Evolutionary conservation across 2,329 filamentous ascomycete genomes (phyloP).

Genomic region (Diaporthe sp.): DNA sequence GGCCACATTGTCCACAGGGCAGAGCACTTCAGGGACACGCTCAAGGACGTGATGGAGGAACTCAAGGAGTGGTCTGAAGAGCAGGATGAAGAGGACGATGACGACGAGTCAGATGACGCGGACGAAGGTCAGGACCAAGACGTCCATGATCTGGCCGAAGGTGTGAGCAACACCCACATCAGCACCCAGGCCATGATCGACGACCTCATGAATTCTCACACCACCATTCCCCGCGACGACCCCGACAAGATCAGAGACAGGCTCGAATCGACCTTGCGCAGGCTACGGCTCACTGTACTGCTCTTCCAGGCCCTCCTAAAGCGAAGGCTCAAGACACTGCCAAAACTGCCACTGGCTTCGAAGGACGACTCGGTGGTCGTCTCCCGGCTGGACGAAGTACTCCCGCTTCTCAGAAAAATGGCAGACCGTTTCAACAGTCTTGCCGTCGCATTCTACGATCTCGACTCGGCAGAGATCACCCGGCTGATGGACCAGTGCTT

Average conservation of each 20-base stretch:
- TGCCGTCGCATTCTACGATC: slow-evolving; percentile 77
- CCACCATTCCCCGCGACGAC: slow-evolving; percentile 72
- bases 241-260: slow-evolving; percentile 72
- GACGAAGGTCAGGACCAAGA: slow-evolving; percentile 52
- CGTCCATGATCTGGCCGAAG: slow-evolving; percentile 50
- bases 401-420: slow-evolving; percentile 66
- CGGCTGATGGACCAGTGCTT: slow-evolving; percentile 68
- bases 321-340: slow-evolving; percentile 72
- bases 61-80: slow-evolving; percentile 89
- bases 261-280: slow-evolving; percentile 71
- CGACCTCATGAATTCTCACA: slow-evolving; percentile 72
- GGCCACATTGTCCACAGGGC: slow-evolving; percentile 78
- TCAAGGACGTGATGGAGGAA: slow-evolving; percentile 87
- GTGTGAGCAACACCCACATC: slow-evolving; percentile 44
- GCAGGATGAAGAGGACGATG: slow-evolving; percentile 69
- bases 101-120: slow-evolving; percentile 60
- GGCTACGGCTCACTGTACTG: slow-evolving; percentile 73
- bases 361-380: slow-evolving; percentile 43
- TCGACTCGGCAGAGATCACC: slow-evolving; percentile 70
- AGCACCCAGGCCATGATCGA: slow-evolving; percentile 70
- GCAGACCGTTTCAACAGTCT: slow-evolving; percentile 78
- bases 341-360: slow-evolving; percentile 44
- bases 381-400: slow-evolving; percentile 64
- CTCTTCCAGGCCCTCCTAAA: slow-evolving; percentile 78
- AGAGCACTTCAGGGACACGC: slow-evolving; percentile 77